Percentiles rank a stretch among this genome's conserved stretches.
Evolutionary conservation across 441 rosid species (phyloP).

Genomic region (Erysimum cheiri): DNA sequence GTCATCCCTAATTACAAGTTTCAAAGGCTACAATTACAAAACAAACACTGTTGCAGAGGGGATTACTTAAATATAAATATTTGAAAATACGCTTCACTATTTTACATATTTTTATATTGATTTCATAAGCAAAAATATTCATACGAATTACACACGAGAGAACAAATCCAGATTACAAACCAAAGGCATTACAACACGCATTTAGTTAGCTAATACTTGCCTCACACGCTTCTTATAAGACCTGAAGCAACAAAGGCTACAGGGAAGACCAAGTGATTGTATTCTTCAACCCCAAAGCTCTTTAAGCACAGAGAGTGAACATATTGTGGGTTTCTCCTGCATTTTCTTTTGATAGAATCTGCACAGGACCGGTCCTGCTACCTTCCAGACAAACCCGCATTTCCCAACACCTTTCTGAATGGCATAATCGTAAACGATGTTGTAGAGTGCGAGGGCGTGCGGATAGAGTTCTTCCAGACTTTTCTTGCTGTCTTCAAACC

Average conservation of each 20-base stretch:
- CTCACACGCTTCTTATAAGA: slow-evolving; percentile 18
- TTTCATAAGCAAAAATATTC: slow-evolving; percentile 1
- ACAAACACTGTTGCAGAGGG: too few species aligned
- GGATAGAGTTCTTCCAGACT: slow-evolving; percentile 48
- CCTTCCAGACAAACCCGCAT: slow-evolving; percentile 74
- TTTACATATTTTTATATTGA: neutral
- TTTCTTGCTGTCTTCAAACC: slow-evolving; percentile 55
- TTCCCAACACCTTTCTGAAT: neutral
- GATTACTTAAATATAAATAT: too few species aligned
- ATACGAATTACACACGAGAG: neutral
- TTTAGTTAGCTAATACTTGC: slow-evolving; percentile 13
- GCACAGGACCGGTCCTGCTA: slow-evolving; percentile 73
- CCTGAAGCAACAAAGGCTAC: neutral
- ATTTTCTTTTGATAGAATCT: slow-evolving; percentile 36
- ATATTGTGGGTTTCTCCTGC: slow-evolving; percentile 38
- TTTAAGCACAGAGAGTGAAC: slow-evolving; percentile 47
- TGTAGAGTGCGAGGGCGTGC: slow-evolving; percentile 66
- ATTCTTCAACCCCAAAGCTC: slow-evolving; percentile 47
- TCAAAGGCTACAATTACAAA: too few species aligned
- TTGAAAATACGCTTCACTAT: too few species aligned
- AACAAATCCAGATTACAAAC: neutral
- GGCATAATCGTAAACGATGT: slow-evolving; percentile 56
- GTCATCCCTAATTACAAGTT: too few species aligned
- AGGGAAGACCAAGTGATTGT: neutral
- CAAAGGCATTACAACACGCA: neutral